These are phyloP conservation scores for Theobroma cacao DNA, from an alignment of 345 rosid species.

Conservation along the genomic window DNA sequence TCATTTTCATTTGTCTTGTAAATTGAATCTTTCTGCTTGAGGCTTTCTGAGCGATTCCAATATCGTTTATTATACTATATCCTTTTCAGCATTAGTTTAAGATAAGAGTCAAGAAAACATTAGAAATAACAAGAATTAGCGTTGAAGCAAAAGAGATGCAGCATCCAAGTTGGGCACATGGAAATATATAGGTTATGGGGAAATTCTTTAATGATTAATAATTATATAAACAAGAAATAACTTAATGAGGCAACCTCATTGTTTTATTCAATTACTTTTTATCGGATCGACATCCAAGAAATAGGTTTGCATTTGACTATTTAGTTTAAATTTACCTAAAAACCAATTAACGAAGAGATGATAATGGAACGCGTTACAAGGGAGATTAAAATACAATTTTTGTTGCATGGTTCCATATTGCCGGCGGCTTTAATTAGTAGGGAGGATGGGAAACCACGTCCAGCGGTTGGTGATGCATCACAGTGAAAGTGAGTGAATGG, in stretches of 20 bases:
- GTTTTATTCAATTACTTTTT: too few species aligned
- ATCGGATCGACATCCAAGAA: too few species aligned
- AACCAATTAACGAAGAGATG: too few species aligned
- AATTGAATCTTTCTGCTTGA: neutral
- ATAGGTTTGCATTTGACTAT: too few species aligned
- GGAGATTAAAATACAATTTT: too few species aligned
- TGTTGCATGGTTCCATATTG: neutral
- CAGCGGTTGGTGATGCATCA: neutral
- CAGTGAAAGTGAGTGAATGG: neutral
- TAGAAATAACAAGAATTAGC: neutral
- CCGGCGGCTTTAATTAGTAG: too few species aligned
- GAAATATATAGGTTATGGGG: too few species aligned
- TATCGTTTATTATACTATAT: neutral
- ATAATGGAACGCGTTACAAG: too few species aligned
- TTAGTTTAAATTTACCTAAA: too few species aligned
- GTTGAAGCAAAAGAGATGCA: neutral
- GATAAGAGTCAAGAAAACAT: neutral
- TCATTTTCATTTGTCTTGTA: neutral
- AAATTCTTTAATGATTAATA: neutral
- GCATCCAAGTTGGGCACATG: neutral
- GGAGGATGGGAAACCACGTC: too few species aligned
- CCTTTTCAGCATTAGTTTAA: neutral
- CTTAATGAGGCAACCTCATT: too few species aligned
- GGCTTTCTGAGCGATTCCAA: neutral
- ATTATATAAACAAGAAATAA: too few species aligned